Evolutionary conservation across 257 asterid genomes (phyloP), one percentile per base, ranked within the genome.

Genomic region (Eucommia ulmoides): DNA sequence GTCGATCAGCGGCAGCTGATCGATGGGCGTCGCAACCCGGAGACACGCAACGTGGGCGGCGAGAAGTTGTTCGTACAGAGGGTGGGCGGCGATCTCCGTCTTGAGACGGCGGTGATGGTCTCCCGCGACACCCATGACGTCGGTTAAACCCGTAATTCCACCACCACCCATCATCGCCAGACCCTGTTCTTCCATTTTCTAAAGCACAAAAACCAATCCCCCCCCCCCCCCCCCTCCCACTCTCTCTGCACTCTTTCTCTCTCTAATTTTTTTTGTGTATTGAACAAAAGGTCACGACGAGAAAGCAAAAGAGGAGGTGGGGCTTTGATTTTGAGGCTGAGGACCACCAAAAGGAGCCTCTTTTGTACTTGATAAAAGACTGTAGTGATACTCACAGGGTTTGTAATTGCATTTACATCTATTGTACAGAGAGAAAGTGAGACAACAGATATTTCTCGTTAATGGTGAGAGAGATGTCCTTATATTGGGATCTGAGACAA

Each of bases 401-500:
- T 16, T 42, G 48, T 16, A 21, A 16, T 16, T 4, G 15, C 19
- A 18, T 42, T 6, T 4, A 38, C 3, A 38, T 38, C 10, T 38
- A n/a, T 38, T 12, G 20, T 8, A 24, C n/a, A 51, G 23, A 17
- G 24, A 24, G 11, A 42, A 17, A 41, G 25, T 11, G 33, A 58
- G 56, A 56, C 11, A 35, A 56, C 17, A 23, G 62, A 33, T 45
- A 53, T 63, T 65, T 66, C 18, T 41, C 73, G 66, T 71, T 65
- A 49, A 47, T 65, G 59, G 52, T 41, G 20, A 12, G 62, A 51
- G 24, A 18, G n/a, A 41, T 19, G n/a, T 22, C 26, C 53, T 56
- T 46, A 61, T 67, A 67, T 78, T 64, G 86, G 93, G 86, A 78
- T 81, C 74, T 76, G 77, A 61, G 79, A 65, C 70, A 67, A 24